phyloP scores from a whole-genome alignment of 169 alveolate genomes.

The Theileria annulata region DNA sequence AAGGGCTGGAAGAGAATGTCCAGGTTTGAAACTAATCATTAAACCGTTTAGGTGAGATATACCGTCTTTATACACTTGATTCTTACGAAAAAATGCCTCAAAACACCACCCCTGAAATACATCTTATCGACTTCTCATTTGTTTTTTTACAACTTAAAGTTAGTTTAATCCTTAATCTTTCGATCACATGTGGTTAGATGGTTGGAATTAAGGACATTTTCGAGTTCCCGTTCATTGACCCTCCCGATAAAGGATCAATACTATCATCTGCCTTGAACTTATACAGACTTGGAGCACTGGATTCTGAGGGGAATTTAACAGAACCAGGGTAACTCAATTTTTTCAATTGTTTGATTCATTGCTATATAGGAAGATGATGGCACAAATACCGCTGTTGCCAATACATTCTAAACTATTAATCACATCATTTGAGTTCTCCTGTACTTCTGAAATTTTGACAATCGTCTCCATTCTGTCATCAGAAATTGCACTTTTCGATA shows the following conservation, averaged over 20 bases:
- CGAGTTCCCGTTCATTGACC: conserved; percentile 85
- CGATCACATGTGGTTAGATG: conserved; percentile 11
- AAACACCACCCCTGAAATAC: conserved; percentile 87
- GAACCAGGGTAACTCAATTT: conserved; percentile 38
- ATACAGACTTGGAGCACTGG: conserved; percentile 82
- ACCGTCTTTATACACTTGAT: conserved; percentile 88
- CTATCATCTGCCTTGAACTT: conserved; percentile 80
- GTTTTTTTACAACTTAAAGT: conserved; percentile 87
- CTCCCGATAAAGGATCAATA: conserved; percentile 80
- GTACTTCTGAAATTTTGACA: conserved; percentile 86
- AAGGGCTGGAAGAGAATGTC: conserved; percentile 91
- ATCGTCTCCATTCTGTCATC: conserved; percentile 84
- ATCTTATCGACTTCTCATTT: conserved; percentile 87
- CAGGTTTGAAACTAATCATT: conserved; percentile 58
- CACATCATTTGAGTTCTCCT: conserved; percentile 86
- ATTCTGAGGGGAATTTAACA: conserved; percentile 49
- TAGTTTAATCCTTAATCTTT: neutral
- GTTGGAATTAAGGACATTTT: conserved; percentile 82
- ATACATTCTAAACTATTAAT: conserved; percentile 83
- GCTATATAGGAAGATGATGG: conserved; percentile 79
- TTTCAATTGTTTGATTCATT: neutral
- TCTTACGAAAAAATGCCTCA: conserved; percentile 78
- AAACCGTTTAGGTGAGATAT: conserved; percentile 86
- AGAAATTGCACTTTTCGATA: conserved; percentile 50
- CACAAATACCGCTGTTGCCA: conserved; percentile 88